These are phyloP conservation scores for Kregervanrija pseudodelftensis DNA, from an alignment of 805 yeast species.

Conservation along the genomic window DNA sequence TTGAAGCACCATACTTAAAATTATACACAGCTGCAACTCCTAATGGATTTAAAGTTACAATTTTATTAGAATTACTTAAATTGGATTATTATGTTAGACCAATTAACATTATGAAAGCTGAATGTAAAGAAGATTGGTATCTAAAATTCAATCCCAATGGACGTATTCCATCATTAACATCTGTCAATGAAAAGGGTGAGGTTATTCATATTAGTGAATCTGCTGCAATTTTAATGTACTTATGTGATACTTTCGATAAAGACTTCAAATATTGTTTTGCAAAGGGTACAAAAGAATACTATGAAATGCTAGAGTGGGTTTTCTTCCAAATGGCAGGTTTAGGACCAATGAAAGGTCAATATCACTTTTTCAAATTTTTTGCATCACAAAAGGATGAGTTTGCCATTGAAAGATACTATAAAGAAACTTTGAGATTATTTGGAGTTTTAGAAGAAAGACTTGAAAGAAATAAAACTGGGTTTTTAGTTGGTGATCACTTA, in stretches of 20 bases:
- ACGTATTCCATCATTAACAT: constrained; percentile 49
- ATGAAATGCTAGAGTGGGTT: constrained; percentile 45
- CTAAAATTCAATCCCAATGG: constrained; percentile 56
- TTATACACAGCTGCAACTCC: constrained; percentile 38
- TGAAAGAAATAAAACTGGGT: constrained; percentile 41
- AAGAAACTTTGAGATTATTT: constrained; percentile 46
- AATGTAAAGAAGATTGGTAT: constrained; percentile 52
- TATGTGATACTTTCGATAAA: constrained; percentile 54
- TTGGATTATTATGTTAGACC: constrained; percentile 34
- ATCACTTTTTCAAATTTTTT: constrained; percentile 36
- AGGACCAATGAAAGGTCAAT: constrained; percentile 63
- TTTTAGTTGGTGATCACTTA: constrained; percentile 51
- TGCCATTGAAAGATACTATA: constrained; percentile 43
- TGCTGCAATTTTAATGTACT: constrained; percentile 53
- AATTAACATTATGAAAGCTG: constrained; percentile 35
- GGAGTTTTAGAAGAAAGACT: constrained; percentile 49
- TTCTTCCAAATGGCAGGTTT: constrained; percentile 52
- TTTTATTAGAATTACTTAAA: constrained; percentile 35
- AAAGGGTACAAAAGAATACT: constrained; percentile 36
- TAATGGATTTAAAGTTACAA: constrained; percentile 37
- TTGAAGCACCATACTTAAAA: constrained; percentile 36
- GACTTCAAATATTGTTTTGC: constrained; percentile 40
- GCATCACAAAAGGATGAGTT: constrained; percentile 49
- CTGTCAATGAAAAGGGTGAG: constrained; percentile 34
- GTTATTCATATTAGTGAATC: constrained; percentile 45